Conservation (phyloP, 2,329 filamentous ascomycete genomes). For the Fusarium sp. region DNA sequence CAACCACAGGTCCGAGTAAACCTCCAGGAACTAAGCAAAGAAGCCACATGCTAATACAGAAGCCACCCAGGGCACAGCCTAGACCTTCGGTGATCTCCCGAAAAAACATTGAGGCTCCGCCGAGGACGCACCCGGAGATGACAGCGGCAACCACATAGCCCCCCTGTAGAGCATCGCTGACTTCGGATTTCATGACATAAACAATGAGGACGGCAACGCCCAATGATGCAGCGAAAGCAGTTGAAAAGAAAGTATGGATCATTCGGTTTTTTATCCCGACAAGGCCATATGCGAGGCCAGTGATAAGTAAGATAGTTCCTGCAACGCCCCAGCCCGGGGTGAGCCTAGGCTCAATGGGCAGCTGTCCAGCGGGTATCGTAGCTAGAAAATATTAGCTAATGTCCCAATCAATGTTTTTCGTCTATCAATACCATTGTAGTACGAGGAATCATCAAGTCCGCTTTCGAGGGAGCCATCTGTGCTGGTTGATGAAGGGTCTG, state of each 20-base stretch:
- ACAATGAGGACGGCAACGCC: constrained; percentile 84
- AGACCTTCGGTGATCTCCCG: constrained; percentile 82
- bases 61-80: constrained; percentile 88
- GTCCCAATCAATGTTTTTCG: not conserved
- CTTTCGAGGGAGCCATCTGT: constrained; percentile 31
- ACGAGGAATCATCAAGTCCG: constrained; percentile 45
- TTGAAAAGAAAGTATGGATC: constrained; percentile 84
- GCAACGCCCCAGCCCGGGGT: constrained; percentile 85
- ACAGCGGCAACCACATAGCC: constrained; percentile 85
- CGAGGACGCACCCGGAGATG: constrained; percentile 78
- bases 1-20: constrained; percentile 69
- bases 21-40: constrained; percentile 81
- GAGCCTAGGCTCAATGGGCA: constrained; percentile 79
- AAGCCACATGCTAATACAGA: constrained; percentile 91
- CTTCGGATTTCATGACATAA: constrained; percentile 86
- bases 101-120: constrained; percentile 80
- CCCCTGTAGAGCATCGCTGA: constrained; percentile 81
- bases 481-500: constrained; percentile 32
- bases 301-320: constrained; percentile 78
- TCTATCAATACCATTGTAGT: constrained; percentile 49
- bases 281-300: constrained; percentile 76
- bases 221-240: constrained; percentile 76
- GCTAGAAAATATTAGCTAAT: constrained; percentile 46
- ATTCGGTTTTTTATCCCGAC: constrained; percentile 85
- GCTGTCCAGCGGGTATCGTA: constrained; percentile 59